Evolutionary conservation across 2,329 filamentous ascomycete species (phyloP), one percentile per base, ranked within the genome.

Genomic region (Neoscytalidium dimidiatum): DNA sequence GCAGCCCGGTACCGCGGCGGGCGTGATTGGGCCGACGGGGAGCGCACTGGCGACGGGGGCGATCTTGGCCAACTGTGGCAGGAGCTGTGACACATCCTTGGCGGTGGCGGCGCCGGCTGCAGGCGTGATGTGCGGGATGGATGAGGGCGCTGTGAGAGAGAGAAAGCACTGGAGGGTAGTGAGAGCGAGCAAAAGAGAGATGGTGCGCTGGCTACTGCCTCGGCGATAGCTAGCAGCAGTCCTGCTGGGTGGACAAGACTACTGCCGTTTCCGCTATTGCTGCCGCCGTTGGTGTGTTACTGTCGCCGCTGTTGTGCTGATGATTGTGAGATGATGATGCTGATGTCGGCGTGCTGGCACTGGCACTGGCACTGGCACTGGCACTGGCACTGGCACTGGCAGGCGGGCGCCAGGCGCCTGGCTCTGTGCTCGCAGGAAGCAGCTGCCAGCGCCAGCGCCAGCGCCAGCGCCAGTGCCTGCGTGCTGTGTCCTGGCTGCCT

Each of bases 101-200:
- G 49, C 62, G 52, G 62, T 64, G 62, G 62, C 62, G 62, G 62
- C 62, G 51, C 51, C 33, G 60, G 33, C 19, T 60, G 56, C 56
- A 58, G 21, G 60, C 48, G 57, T 46, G 62, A 57, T 48, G 62
- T 57, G 62, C 62, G 62, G 62, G 51, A 64, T 64, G 51, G 51
- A 35, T 57, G 62, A 57, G 38, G 41, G 62, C 23, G 51, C 38
- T 51, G 33, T 28, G n/a, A n/a, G n/a, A n/a, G n/a, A n/a, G n/a
- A n/a, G n/a, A n/a, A n/a, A n/a, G n/a, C n/a, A n/a, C n/a, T n/a
- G n/a, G n/a, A n/a, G n/a, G n/a, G n/a, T n/a, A n/a, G n/a, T n/a
- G n/a, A n/a, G n/a, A n/a, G n/a, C n/a, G n/a, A n/a, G n/a, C n/a
- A n/a, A n/a, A n/a, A n/a, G n/a, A n/a, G n/a, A n/a, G n/a, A n/a